Evolutionary conservation across 306 rosid species (phyloP).

Genomic region (Boehmeria nivea): DNA sequence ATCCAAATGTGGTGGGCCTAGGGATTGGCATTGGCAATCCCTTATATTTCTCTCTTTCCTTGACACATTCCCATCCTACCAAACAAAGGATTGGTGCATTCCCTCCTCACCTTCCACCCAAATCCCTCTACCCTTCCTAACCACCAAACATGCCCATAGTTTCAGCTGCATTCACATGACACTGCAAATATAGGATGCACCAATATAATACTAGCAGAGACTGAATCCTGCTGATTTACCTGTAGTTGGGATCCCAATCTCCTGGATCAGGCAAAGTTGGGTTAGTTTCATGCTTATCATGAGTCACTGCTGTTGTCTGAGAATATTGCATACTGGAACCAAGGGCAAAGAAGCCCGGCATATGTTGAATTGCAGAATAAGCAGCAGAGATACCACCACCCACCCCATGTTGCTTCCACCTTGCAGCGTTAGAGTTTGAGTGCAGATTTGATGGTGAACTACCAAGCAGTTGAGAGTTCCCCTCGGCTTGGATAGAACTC

Average conservation of each 20-base stretch:
- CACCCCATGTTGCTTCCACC: constrained; percentile 75
- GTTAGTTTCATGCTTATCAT: constrained; percentile 51
- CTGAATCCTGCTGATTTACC: constrained; percentile 45
- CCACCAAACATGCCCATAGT: too few relatives aligned
- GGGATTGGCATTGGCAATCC: too few relatives aligned
- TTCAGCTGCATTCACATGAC: constrained; percentile 1
- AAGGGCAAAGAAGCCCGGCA: constrained; percentile 39
- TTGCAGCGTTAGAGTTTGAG: constrained; percentile 46
- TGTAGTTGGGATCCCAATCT: constrained; percentile 98
- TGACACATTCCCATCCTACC: too few relatives aligned
- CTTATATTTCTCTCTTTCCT: too few relatives aligned
- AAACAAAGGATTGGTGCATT: background rate
- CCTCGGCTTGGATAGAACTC: constrained; percentile 54
- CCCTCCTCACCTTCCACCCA: background rate
- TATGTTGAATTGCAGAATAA: constrained; percentile 46
- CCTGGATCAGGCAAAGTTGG: constrained; percentile 84
- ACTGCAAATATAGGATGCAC: constrained; percentile 6
- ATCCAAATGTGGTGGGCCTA: too few relatives aligned
- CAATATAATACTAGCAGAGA: constrained; percentile 3
- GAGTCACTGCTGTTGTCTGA: constrained; percentile 40
- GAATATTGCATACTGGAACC: constrained; percentile 44
- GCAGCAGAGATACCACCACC: constrained; percentile 45
- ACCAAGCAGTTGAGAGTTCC: constrained; percentile 54
- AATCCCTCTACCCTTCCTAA: too few relatives aligned
- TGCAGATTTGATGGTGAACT: constrained; percentile 66